Evolutionary conservation across 2,329 filamentous ascomycete genomes (phyloP).

Genomic region (Aspergillus novofumigatus): DNA sequence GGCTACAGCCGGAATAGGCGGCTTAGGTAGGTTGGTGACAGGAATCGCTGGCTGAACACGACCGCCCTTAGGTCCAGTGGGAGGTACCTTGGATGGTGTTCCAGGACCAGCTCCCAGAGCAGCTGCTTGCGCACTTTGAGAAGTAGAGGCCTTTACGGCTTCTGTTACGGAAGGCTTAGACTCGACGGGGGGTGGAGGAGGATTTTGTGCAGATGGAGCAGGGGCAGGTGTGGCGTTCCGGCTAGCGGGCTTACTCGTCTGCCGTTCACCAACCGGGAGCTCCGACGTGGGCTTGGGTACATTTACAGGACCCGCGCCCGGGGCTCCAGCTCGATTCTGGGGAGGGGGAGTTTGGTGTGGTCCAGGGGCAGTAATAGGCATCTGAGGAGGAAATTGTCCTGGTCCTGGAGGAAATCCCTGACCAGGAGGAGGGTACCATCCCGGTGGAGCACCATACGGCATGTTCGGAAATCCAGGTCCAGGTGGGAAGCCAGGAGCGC

Average conservation of each 20-base stretch:
- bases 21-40: conserved; percentile 35
- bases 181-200: conserved; percentile 35
- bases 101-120: conserved; percentile 17
- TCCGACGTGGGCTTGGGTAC: conserved; percentile 39
- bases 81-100: conserved; percentile 19
- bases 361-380: conserved; percentile 56
- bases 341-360: conserved; percentile 35
- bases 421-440: conserved; percentile 72
- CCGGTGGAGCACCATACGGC: conserved; percentile 70
- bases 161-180: conserved; percentile 37
- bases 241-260: conserved; percentile 31
- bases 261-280: conserved; percentile 39
- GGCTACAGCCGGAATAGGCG: conserved; percentile 25
- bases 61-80: conserved; percentile 36
- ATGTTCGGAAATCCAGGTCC: conserved; percentile 68
- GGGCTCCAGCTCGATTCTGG: conserved; percentile 33
- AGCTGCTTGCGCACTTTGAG: conserved; percentile 15
- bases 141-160: conserved; percentile 27
- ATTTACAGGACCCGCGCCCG: conserved; percentile 23
- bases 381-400: conserved; percentile 60
- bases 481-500: conserved; percentile 49
- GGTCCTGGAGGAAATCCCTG: conserved; percentile 68
- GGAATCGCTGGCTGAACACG: conserved; percentile 46
- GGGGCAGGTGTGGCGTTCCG: conserved; percentile 33
- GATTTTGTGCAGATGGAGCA: conserved; percentile 24